Evolutionary conservation across 2,329 filamentous ascomycete species (phyloP), one percentile per base, ranked within the genome.

Genomic region (Atkinsonella texensis): DNA sequence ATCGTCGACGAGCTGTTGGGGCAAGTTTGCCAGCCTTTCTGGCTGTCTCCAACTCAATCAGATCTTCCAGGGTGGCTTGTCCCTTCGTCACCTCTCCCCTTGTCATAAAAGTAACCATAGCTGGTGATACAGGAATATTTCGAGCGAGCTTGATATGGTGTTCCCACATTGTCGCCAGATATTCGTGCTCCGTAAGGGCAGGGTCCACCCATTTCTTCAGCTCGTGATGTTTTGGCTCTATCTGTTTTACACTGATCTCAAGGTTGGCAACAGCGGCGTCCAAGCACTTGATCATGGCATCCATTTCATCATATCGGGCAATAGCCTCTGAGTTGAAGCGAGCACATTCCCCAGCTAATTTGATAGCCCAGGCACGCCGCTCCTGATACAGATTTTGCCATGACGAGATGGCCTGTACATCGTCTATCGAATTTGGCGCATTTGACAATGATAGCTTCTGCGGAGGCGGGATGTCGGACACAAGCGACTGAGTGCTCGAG

Each of bases 331-430:
- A 71, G 49, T 83, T 80, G 71, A 89, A 84, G 48, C 72, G 71
- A 48, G 74, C 74, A 59, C 87, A 91, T 58, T 84, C 82, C 28
- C 84, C 80, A 7, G 85, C 76, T 35, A 94, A 70, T 40, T 74
- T 75, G 50, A 83, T 70, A 0, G 89, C 86, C 93, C 93, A 98
- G 58, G 78, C 76, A 60, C 84, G 81, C 53, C 93, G 83, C 53
- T 83, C 78, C 65, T 84, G 85, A 73, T 93, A 96, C 20, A 97
- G 74, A 44, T 83, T 80, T 64, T 89, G 87, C 91, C 93, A 98
- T 79, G 89, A 84, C 61, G 84, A 76, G 51, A 96, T 74, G 55
- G 89, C 84, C 54, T 85, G 87, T 55, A 88, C 83, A 62, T 90
- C 83, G 43, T 84, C 76, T 58, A 95, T 85, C 42, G 82, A 85